These are phyloP conservation scores for Penicillium coffeae DNA, from an alignment of 495 filamentous ascomycete genomes.

Conservation along the genomic window DNA sequence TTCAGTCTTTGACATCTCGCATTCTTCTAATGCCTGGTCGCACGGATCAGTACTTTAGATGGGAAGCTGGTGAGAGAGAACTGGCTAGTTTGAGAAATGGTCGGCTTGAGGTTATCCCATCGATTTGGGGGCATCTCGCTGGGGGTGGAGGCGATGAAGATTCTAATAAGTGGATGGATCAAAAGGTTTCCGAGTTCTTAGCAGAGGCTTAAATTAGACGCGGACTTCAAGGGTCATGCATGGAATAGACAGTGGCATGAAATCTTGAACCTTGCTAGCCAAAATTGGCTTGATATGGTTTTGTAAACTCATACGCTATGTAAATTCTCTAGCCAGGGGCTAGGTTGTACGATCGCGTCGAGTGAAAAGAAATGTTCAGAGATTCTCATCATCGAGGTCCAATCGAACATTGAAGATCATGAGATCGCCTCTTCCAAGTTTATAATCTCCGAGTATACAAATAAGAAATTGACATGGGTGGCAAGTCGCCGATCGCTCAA, in stretches of 20 bases:
- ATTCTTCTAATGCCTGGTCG: conserved; percentile 55
- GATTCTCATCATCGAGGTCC: too few species aligned
- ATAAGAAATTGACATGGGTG: too few species aligned
- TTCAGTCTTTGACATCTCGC: conserved; percentile 53
- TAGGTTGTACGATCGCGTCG: too few species aligned
- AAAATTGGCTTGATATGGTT: too few species aligned
- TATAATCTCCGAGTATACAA: too few species aligned
- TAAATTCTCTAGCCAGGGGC: too few species aligned
- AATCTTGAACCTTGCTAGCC: too few species aligned
- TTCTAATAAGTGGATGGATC: conserved; percentile 58
- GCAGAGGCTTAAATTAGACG: background rate
- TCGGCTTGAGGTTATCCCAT: conserved; percentile 47
- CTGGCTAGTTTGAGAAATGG: conserved; percentile 44
- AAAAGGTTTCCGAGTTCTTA: conserved; percentile 41
- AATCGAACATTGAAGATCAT: too few species aligned
- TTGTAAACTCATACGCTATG: too few species aligned
- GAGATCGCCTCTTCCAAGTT: too few species aligned
- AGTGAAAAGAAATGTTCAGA: too few species aligned
- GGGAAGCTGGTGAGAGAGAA: conserved; percentile 56
- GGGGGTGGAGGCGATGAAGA: conserved; percentile 51
- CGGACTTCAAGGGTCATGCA: background rate
- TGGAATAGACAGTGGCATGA: background rate
- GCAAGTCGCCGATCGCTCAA: too few species aligned
- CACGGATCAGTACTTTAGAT: conserved; percentile 64
- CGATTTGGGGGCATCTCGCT: conserved; percentile 59